Conservation (phyloP, 2,329 filamentous ascomycete genomes). For the Trichoderma sp. region DNA sequence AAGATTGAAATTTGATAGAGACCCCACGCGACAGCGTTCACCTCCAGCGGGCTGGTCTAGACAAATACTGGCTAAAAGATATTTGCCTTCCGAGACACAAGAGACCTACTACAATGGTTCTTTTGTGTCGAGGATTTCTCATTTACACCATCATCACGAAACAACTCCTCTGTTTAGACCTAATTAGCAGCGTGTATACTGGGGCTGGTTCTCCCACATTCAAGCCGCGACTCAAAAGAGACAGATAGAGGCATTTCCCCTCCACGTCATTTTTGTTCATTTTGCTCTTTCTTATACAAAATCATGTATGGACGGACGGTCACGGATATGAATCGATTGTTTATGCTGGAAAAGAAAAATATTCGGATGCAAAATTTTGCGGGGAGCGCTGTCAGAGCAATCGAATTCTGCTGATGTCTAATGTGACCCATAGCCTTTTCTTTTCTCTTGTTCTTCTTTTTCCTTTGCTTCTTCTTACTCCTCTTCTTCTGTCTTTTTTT, state of each 20-base stretch:
- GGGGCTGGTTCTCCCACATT: constrained; percentile 26
- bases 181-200: constrained; percentile 23
- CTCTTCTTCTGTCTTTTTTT: not conserved
- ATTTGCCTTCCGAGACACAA: not conserved
- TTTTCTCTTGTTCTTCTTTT: not conserved
- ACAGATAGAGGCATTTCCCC: constrained; percentile 7
- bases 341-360: constrained; percentile 13
- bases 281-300: constrained; percentile 12
- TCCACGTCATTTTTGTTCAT: constrained; percentile 6
- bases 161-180: constrained; percentile 15
- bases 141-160: constrained; percentile 9
- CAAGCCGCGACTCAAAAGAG: constrained; percentile 11
- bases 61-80: constrained; percentile 17
- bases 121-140: not conserved
- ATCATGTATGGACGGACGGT: constrained; percentile 24
- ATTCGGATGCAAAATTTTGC: not conserved
- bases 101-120: not conserved
- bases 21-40: constrained; percentile 11
- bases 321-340: constrained; percentile 21
- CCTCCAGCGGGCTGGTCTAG: constrained; percentile 15
- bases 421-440: not conserved
- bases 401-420: constrained; percentile 16
- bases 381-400: constrained; percentile 6
- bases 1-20: constrained; percentile 22
- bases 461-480: not conserved